Evolutionary conservation across 208 protist species (phyloP), one percentile per base, ranked within the genome.

Genomic region (Blastocrithidia nonstop): DNA sequence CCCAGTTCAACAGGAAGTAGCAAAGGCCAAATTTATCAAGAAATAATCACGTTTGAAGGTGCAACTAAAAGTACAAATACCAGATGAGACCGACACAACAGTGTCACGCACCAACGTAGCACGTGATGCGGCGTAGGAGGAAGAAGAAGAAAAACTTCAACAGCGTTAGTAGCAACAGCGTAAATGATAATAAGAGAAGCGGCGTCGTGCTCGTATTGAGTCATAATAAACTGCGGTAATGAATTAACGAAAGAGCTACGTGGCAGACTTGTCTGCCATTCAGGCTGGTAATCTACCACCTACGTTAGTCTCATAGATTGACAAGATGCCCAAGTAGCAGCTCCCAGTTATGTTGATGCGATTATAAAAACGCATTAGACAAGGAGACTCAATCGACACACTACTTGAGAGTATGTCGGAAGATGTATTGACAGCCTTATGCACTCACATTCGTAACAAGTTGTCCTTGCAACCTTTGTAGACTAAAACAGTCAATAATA

Each of bases 381-480:
- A 66, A 43, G 80, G 75, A 5, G 85, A 94, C 53, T 78, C 75
- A 11, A 49, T 94, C 16, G 85, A 94, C 44, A 53, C 40, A 11
- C 61, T 94, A 38, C 58, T 94, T 7, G 75, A 88, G 5, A 88
- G 83, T 38, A 64, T 94, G 38, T 76, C 85, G n/a, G 43, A 56
- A 4, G 41, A 39, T 2, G 69, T 78, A 35, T 45, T 94, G 31
- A 54, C 71, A 15, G 55, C 61, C 17, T 48, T 94, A 3, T 74
- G 63, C 16, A 53, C 61, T 21, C 71, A 76, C 44, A 85, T 94
- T 33, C 78, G 85, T 11, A 57, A 65, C 8, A 83, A 79, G 47
- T 57, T 94, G 20, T 71, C 69, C 6, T 67, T 94, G 2, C 63
- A 66, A 21, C 69, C 77, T 2, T 53, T 48, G 13, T 16, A 21